Percentiles rank a stretch among this genome's conserved stretches.
Conservation (phyloP, 2,329 filamentous ascomycete genomes). For the Knufia fluminis region DNA sequence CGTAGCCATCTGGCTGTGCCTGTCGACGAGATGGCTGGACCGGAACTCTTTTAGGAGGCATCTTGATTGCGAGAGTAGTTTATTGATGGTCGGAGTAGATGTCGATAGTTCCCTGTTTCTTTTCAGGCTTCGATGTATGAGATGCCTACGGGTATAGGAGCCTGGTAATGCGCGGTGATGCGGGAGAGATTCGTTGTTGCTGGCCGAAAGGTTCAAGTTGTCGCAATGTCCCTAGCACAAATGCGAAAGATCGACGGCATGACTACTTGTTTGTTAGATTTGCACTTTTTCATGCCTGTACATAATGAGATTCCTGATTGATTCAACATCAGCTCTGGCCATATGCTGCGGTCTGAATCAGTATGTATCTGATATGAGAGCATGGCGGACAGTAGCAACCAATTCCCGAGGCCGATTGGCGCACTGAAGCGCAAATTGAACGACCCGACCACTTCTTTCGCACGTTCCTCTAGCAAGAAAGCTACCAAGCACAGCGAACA, state of each 20-base stretch:
- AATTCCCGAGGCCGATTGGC: slow-evolving; percentile 18
- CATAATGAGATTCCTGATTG: too few relatives aligned
- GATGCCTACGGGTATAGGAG: too few relatives aligned
- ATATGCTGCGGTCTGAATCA: too few relatives aligned
- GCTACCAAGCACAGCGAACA: slow-evolving; percentile 19
- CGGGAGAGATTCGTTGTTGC: neutral
- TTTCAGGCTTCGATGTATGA: too few relatives aligned
- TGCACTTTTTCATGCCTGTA: too few relatives aligned
- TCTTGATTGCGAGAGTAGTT: slow-evolving; percentile 28
- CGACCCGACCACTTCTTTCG: slow-evolving; percentile 19
- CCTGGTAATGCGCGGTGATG: too few relatives aligned
- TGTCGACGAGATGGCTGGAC: slow-evolving; percentile 39
- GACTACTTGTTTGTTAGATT: neutral
- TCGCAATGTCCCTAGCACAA: neutral
- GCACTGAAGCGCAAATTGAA: slow-evolving; percentile 21
- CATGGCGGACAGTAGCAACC: slow-evolving; percentile 9
- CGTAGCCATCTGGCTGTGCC: slow-evolving; percentile 42
- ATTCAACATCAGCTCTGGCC: too few relatives aligned
- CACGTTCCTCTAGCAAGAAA: slow-evolving; percentile 20
- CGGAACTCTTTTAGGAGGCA: slow-evolving; percentile 54
- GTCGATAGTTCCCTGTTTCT: too few relatives aligned
- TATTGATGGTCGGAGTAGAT: neutral
- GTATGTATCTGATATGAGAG: neutral
- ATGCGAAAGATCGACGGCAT: neutral
- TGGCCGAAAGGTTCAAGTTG: neutral